Evolutionary conservation across 352 stramenopile genomes (phyloP), one percentile per base, ranked within the genome.

Genomic region (Globisporangium yorkense): DNA sequence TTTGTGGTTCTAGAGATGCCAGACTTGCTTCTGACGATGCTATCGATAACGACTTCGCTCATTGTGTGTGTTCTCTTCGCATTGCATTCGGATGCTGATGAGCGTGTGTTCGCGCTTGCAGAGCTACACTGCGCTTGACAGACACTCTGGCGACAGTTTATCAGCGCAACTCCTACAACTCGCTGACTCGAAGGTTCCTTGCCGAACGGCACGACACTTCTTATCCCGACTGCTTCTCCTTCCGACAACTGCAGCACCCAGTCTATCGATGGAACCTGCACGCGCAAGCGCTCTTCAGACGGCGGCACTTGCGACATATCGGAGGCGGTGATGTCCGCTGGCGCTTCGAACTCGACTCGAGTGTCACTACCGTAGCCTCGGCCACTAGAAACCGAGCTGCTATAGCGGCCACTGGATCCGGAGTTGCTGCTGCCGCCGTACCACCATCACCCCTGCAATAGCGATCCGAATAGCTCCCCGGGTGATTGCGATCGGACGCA

Each of bases 281-380:
- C 50, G 74, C 71, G 56, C 75, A 86, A 1, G 73, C 71, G 15
- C 66, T 66, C 50, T 83, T 83, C 21, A 68, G 62, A 50, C 75
- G 75, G 56, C 75, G 75, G 45, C 75, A 86, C 57, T 68, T 71
- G 5, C 75, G 75, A 37, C 75, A 83, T 54, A 78, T 72, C 27
- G 77, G 72, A 31, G 76, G 61, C 37, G 49, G 43, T 15, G 46
- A 51, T 10, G 50, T 44, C 6, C 72, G 70, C 21, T 52, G 72
- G 1, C 65, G 72, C 60, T 79, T 85, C 31, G 72, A 66, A 15
- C 72, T 71, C 9, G 67, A 51, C 1, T 84, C 56, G 51, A 15
- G 68, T 64, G 55, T 70, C 67, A 20, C 67, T 60, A 20, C 64
- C 66, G 44, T 84, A 59, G 2, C 57, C 57, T 21, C 62, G 63